Evolutionary conservation across 1,139 yeast species (phyloP).

Genomic region (Yamadazyma pseudoaaseri): DNA sequence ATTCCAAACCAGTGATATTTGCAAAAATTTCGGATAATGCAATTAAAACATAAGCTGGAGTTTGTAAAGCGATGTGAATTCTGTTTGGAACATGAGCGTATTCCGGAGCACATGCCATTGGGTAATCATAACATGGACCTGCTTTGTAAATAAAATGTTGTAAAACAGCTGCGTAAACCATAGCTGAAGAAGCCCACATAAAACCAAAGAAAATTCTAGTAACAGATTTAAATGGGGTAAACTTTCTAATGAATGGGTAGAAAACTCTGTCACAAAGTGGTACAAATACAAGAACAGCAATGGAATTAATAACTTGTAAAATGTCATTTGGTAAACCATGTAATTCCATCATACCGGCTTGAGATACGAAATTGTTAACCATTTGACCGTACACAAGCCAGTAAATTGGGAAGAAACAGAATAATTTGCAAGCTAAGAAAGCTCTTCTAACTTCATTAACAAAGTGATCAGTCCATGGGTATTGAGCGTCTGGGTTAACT

Average conservation of each 20-base stretch:
- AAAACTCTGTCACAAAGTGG: constrained; percentile 55
- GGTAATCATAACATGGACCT: constrained; percentile 75
- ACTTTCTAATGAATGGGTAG: constrained; percentile 55
- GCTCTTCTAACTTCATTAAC: constrained; percentile 65
- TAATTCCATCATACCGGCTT: constrained; percentile 62
- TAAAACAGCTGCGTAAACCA: constrained; percentile 78
- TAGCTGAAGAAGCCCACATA: constrained; percentile 64
- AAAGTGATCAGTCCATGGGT: constrained; percentile 59
- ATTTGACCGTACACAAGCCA: constrained; percentile 72
- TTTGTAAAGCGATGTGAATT: constrained; percentile 61
- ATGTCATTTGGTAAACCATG: constrained; percentile 68
- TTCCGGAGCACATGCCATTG: constrained; percentile 34
- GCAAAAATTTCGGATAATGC: constrained; percentile 66
- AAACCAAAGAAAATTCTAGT: constrained; percentile 77
- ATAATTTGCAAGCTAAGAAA: constrained; percentile 61
- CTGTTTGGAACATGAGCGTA: constrained; percentile 42
- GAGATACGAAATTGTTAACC: constrained; percentile 62
- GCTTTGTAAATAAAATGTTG: constrained; percentile 71
- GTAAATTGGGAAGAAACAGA: constrained; percentile 59
- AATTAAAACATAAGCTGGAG: constrained; percentile 62
- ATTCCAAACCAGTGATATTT: constrained; percentile 65
- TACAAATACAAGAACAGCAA: constrained; percentile 59
- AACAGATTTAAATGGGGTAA: constrained; percentile 65
- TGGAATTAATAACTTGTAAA: constrained; percentile 61
- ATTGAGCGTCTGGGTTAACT: constrained; percentile 36